Evolutionary conservation across 768 basidiomycete genomes (phyloP).

Genomic region (Amanita pallidorosea): DNA sequence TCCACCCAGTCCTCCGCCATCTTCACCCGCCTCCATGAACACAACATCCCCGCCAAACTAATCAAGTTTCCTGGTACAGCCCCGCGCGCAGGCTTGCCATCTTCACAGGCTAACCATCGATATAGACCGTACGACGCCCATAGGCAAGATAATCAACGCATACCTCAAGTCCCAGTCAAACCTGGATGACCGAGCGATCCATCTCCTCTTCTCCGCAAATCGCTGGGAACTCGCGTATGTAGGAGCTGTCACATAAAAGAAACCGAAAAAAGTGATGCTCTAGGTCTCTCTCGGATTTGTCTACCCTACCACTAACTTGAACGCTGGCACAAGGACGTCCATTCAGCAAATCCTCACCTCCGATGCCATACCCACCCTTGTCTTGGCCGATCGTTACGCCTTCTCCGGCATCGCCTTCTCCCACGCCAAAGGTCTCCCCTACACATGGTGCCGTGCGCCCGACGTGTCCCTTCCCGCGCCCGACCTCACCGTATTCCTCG

Average conservation of each 20-base stretch:
- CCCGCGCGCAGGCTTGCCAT: not conserved
- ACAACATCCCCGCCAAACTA: slow-evolving; percentile 37
- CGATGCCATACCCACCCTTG: slow-evolving; percentile 26
- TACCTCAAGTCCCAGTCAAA: slow-evolving; percentile 81
- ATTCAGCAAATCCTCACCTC: slow-evolving; percentile 49
- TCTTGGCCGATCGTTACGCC: slow-evolving; percentile 91
- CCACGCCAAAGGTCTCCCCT: slow-evolving; percentile 53
- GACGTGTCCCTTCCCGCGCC: slow-evolving; percentile 85
- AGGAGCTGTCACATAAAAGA: too few species aligned
- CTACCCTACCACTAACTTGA: not conserved
- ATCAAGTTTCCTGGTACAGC: slow-evolving; percentile 85
- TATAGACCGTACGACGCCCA: slow-evolving; percentile 81
- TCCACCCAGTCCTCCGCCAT: slow-evolving; percentile 74
- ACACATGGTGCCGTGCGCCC: slow-evolving; percentile 78
- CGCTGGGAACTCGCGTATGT: slow-evolving; percentile 90
- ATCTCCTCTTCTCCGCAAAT: slow-evolving; percentile 93
- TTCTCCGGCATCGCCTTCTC: slow-evolving; percentile 95
- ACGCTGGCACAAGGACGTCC: slow-evolving; percentile 28
- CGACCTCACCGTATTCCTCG: slow-evolving; percentile 81
- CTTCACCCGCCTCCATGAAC: slow-evolving; percentile 37
- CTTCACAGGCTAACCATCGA: not conserved
- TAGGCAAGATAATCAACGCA: slow-evolving; percentile 87
- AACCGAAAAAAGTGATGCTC: not conserved
- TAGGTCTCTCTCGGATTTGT: not conserved
- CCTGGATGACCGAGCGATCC: slow-evolving; percentile 84